Evolutionary conservation across 805 yeast species (phyloP).

Genomic region (Komagataella populi): DNA sequence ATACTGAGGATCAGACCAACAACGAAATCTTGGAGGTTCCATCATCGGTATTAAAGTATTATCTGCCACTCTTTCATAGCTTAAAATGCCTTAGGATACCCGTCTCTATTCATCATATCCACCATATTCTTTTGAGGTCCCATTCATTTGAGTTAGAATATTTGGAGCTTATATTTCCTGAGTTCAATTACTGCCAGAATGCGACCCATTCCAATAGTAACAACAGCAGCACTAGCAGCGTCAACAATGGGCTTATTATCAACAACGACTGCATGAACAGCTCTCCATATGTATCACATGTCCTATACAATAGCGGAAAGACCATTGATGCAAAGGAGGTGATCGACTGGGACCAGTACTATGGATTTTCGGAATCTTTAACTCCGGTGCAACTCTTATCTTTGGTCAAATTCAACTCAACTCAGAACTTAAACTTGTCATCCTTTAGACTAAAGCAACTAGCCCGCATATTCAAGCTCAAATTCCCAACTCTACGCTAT

Average conservation of each 20-base stretch:
- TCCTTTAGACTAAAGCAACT: neutral
- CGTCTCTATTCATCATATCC: conserved; percentile 4
- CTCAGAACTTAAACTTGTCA: neutral
- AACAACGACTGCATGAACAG: neutral
- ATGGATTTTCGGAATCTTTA: neutral
- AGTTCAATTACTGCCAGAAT: conserved; percentile 5
- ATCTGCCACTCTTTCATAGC: conserved; percentile 4
- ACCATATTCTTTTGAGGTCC: conserved; percentile 3
- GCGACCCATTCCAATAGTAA: neutral
- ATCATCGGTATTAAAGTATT: conserved; percentile 3
- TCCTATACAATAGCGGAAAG: neutral
- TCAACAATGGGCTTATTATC: neutral
- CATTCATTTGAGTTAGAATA: conserved; percentile 5
- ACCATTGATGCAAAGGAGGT: neutral
- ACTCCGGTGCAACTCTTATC: neutral
- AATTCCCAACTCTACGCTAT: neutral
- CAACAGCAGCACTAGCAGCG: neutral
- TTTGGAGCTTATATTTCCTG: conserved; percentile 9
- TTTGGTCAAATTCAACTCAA: neutral
- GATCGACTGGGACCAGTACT: neutral
- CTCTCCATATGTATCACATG: neutral
- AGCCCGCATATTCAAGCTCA: neutral
- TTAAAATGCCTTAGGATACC: conserved; percentile 10
- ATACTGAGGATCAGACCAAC: conserved; percentile 4
- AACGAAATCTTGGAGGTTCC: conserved; percentile 3